Evolutionary conservation across 2,329 filamentous ascomycete genomes (phyloP), one percentile per base, ranked within the genome.

Genomic region (Claviceps humidiphila): DNA sequence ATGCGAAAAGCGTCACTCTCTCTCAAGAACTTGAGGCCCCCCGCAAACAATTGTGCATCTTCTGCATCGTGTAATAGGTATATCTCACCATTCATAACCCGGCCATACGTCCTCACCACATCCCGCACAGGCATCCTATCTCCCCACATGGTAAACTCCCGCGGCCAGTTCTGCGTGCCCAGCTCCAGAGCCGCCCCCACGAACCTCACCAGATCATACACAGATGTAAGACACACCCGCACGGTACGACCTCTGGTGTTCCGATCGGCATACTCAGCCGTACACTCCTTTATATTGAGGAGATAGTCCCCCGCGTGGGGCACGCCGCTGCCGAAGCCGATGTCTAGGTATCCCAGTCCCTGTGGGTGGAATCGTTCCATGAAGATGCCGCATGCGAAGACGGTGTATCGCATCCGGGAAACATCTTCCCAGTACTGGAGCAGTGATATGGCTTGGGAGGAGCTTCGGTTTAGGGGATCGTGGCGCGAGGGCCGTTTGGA

Each of bases 321-420:
- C 26, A 30, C 26, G 26, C 26, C 3, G 26, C 26, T 30, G 26
- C 26, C 8, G 26, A 9, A 9, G 26, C 22, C 84, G 47, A 89
- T 81, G 38, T 74, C 70, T 51, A 80, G 73, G 17, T 72, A 69
- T 13, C 72, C 71, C 54, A 89, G 73, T 0, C 86, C 86, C 3
- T 78, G 80, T 0, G 81, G 81, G 20, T 79, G 80, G 59, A 89
- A 89, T 1, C 84, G 73, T 62, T 89, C 85, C 71, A 88, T 89
- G 57, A 89, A 80, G 34, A 89, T 67, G 20, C 86, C 86, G 58
- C 86, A 89, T 0, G 81, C 78, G 65, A 89, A 89, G 26, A 82
- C 72, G 0, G 85, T 88, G 55, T 77, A 86, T 43, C 76, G 74
- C 69, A 89, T 85, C 54, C 73, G 66, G 1, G 70, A 67, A 2